A percentile compares a stretch with the other conserved stretches of the same genome.
Evolutionary conservation across 805 yeast genomes (phyloP).

Genomic region (Saccharomyces paradoxus): DNA sequence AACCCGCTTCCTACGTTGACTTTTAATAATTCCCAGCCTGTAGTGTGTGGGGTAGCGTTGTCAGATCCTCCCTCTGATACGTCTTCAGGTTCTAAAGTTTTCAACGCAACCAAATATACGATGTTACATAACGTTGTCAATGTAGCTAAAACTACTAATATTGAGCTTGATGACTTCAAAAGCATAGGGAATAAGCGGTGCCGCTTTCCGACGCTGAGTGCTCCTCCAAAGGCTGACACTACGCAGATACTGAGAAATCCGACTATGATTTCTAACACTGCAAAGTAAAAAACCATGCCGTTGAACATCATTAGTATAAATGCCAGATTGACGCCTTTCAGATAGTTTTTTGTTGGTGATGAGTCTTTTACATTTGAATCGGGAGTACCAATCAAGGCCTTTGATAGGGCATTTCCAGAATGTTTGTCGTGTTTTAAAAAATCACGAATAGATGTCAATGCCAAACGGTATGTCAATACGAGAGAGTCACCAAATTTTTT

Average conservation of each 20-base stretch:
- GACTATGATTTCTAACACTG: slow-evolving; percentile 9
- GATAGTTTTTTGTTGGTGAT: slow-evolving; percentile 5
- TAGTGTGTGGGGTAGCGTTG: neutral
- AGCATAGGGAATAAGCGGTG: slow-evolving; percentile 6
- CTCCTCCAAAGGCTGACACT: slow-evolving; percentile 10
- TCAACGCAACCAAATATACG: slow-evolving; percentile 9
- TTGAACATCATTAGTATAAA: slow-evolving; percentile 12
- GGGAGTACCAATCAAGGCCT: slow-evolving; percentile 8
- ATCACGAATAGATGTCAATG: slow-evolving; percentile 14
- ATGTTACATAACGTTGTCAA: slow-evolving; percentile 7
- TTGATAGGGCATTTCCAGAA: slow-evolving; percentile 13
- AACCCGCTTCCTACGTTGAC: slow-evolving; percentile 18
- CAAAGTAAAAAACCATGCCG: slow-evolving; percentile 4
- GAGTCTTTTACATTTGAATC: slow-evolving; percentile 1
- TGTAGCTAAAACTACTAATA: slow-evolving; percentile 7
- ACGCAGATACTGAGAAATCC: slow-evolving; percentile 5
- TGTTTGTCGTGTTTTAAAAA: slow-evolving; percentile 13
- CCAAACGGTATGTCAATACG: slow-evolving; percentile 18
- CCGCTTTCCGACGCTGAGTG: slow-evolving; percentile 5
- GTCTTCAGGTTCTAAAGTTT: slow-evolving; percentile 12
- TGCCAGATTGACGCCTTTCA: slow-evolving; percentile 13
- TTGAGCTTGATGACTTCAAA: slow-evolving; percentile 4
- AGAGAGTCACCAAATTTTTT: slow-evolving; percentile 20
- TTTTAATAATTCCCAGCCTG: slow-evolving; percentile 17
- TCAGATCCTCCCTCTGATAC: neutral